Evolutionary conservation across 228 moss, liverwort and hornwort genomes (phyloP).

Genomic region (Sphagnum magellanicum): DNA sequence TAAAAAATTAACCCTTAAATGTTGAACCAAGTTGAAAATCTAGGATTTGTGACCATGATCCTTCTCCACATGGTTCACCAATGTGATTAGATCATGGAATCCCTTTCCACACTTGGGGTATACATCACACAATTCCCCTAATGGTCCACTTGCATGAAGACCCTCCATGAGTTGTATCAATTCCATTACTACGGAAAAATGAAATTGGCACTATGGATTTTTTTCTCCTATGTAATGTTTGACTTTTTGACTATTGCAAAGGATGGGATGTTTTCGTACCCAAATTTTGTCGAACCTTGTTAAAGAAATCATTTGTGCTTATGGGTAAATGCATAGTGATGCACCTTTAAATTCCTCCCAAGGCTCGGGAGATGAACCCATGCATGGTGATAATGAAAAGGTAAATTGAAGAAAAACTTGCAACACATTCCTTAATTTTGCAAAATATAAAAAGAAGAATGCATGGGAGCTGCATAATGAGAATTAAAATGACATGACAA

Average conservation of each 20-base stretch:
- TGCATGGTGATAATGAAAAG: no score
- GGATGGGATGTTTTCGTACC: constrained; percentile 2
- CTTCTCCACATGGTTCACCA: constrained; percentile 81
- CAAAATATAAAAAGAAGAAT: no score
- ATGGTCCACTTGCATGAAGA: constrained; percentile 38
- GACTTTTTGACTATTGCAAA: constrained; percentile 6
- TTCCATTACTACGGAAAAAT: constrained; percentile 41
- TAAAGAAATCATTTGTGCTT: constrained; percentile 21
- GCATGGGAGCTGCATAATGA: no score
- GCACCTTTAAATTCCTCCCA: no score
- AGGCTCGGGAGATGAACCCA: no score
- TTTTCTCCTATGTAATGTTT: constrained; percentile 29
- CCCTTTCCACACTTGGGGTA: constrained; percentile 80
- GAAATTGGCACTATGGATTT: constrained; percentile 63
- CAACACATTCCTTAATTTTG: no score
- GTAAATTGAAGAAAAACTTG: no score
- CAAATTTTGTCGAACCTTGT: constrained; percentile 25
- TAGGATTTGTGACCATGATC: constrained; percentile 69
- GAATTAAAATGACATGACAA: no score
- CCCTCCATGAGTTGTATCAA: constrained; percentile 77
- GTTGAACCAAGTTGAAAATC: background rate
- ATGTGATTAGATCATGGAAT: constrained; percentile 59
- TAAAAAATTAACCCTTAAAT: background rate
- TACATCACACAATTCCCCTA: constrained; percentile 52
- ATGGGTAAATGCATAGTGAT: no score